Percentiles rank a stretch among this genome's conserved stretches.
Conservation (phyloP, 257 asterid genomes). For the Nicotiana sylvestris region DNA sequence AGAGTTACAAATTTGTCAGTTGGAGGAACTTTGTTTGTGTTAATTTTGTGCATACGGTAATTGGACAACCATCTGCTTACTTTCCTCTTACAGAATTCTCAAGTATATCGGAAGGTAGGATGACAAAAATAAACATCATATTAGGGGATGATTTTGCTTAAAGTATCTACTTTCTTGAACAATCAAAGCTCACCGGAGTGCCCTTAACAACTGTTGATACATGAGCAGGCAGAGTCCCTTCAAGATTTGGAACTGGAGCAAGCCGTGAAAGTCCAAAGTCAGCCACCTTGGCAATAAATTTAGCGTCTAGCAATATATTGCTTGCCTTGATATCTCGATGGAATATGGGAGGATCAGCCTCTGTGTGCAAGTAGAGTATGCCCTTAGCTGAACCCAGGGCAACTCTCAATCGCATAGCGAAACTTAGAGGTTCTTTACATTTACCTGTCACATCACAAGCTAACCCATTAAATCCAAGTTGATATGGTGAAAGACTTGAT, state of each 20-base stretch:
- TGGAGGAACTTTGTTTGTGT: too few species aligned
- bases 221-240: conserved; percentile 67
- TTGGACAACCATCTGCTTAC: neutral
- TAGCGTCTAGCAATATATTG: conserved; percentile 79
- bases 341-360: conserved; percentile 97
- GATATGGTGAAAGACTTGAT: conserved; percentile 10
- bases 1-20: neutral
- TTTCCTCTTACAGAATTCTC: neutral
- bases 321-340: conserved; percentile 98
- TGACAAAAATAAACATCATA: neutral
- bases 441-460: conserved; percentile 42
- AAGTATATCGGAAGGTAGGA: neutral
- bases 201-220: conserved; percentile 96
- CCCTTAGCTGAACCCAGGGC: conserved; percentile 87
- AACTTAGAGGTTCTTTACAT: conserved; percentile 46
- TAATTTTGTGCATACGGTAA: too few species aligned
- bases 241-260: conserved; percentile 82
- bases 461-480: neutral
- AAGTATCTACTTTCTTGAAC: neutral
- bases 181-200: conserved; percentile 69
- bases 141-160: neutral
- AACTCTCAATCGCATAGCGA: conserved; percentile 66
- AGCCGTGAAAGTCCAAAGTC: conserved; percentile 94
- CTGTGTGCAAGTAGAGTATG: conserved; percentile 89
- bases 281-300: conserved; percentile 75